phyloP scores from a whole-genome alignment of 306 rosid genomes.

The Lathyrus aphaca region DNA sequence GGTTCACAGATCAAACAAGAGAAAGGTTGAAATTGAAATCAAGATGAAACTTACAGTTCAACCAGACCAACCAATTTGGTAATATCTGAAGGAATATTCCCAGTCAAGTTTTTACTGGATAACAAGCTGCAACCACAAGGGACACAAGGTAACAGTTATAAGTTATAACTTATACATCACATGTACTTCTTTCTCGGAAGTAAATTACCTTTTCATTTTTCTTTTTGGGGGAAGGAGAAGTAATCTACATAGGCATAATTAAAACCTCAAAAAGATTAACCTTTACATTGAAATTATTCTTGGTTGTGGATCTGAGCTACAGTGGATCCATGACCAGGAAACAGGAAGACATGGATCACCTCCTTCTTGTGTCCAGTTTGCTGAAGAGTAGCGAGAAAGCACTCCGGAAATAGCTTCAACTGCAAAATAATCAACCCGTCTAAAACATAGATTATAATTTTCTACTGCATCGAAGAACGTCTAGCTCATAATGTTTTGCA shows the following conservation, averaged over 20 bases:
- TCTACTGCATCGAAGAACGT: conserved; percentile 25
- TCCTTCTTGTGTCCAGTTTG: conserved; percentile 82
- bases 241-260: conserved; percentile 17
- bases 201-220: no score
- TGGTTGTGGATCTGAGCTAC: conserved; percentile 81
- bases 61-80: conserved; percentile 70
- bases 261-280: conserved; percentile 36
- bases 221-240: neutral
- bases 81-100: conserved; percentile 70
- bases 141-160: conserved; percentile 36
- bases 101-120: conserved; percentile 75
- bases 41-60: conserved; percentile 74
- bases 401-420: conserved; percentile 59
- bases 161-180: conserved; percentile 31
- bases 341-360: conserved; percentile 96
- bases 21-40: conserved; percentile 21
- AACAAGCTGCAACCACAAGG: conserved; percentile 60
- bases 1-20: conserved; percentile 27
- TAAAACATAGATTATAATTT: conserved; percentile 30
- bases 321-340: conserved; percentile 95
- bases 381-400: conserved; percentile 63
- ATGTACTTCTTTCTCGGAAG: conserved; percentile 17
- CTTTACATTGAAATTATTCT: conserved; percentile 79
- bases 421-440: conserved; percentile 48
- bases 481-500: conserved; percentile 18